Percentiles rank a stretch among this genome's conserved stretches.
These are phyloP conservation scores for Lachancea sp. DNA, from an alignment of 805 yeast species.

Conservation along the genomic window DNA sequence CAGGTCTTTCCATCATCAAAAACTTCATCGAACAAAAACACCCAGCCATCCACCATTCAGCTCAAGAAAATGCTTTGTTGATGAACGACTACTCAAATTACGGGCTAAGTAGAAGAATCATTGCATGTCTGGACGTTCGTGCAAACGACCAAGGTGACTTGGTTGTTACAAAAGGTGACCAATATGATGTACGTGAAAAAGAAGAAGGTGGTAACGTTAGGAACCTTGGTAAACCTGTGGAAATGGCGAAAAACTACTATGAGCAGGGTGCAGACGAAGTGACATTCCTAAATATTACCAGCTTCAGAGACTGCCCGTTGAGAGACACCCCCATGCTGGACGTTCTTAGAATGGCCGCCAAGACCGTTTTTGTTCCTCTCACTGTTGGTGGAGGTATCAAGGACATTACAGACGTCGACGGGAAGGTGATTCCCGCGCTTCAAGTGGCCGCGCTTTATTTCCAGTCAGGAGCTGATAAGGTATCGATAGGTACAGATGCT, in stretches of 20 bases:
- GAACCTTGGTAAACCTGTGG: constrained; percentile 94
- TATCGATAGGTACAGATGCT: constrained; percentile 96
- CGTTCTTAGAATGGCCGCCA: constrained; percentile 74
- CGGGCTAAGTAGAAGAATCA: constrained; percentile 83
- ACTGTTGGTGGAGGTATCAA: constrained; percentile 98
- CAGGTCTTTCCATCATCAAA: constrained; percentile 73
- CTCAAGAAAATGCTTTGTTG: constrained; percentile 15
- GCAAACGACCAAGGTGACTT: constrained; percentile 90
- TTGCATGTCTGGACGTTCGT: constrained; percentile 97
- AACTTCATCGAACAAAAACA: constrained; percentile 51
- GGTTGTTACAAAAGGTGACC: constrained; percentile 98
- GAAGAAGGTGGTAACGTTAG: constrained; percentile 59
- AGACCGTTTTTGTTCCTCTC: constrained; percentile 89
- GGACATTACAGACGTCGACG: constrained; percentile 82
- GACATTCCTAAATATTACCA: constrained; percentile 89
- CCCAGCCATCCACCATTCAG: constrained; percentile 20
- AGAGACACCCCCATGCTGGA: constrained; percentile 94
- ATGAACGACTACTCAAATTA: constrained; percentile 37
- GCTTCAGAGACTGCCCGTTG: constrained; percentile 90
- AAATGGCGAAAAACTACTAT: constrained; percentile 84
- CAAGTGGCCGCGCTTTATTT: constrained; percentile 89
- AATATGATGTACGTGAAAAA: constrained; percentile 91
- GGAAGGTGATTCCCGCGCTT: constrained; percentile 71
- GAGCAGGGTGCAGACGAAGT: constrained; percentile 96
- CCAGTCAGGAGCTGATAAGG: constrained; percentile 96